Conservation (phyloP, 1,284 basidiomycete genomes). For the Marasmius sp. region DNA sequence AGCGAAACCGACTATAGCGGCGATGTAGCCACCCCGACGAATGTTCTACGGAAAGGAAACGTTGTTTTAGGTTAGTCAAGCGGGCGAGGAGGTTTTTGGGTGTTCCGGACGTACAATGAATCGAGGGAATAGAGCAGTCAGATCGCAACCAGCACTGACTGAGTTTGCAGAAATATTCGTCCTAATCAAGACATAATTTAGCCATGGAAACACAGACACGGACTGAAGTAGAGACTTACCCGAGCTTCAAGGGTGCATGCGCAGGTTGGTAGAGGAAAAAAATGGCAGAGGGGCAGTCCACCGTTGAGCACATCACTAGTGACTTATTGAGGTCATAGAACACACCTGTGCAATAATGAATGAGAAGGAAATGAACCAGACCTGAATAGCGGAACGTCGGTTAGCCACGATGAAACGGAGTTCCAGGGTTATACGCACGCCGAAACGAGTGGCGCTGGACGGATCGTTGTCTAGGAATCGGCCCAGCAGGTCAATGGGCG, state of each 20-base stretch:
- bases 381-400: constrained; percentile 29
- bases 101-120: constrained; percentile 56
- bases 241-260: too few relatives aligned
- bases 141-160: constrained; percentile 82
- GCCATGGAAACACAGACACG: too few relatives aligned
- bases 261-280: too few relatives aligned
- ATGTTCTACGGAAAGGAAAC: constrained; percentile 55
- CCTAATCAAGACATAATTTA: constrained; percentile 27
- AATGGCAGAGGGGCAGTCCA: too few relatives aligned
- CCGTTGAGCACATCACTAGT: background rate
- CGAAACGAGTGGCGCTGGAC: constrained; percentile 65
- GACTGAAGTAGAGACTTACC: too few relatives aligned
- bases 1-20: constrained; percentile 71
- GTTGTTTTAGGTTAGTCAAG: background rate
- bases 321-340: background rate
- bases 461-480: constrained; percentile 68
- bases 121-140: constrained; percentile 78
- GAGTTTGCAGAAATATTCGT: constrained; percentile 87
- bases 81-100: background rate
- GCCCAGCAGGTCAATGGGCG: constrained; percentile 72
- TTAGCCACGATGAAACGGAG: constrained; percentile 1
- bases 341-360: constrained; percentile 70
- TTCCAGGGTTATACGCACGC: constrained; percentile 35
- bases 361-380: constrained; percentile 75
- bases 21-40: constrained; percentile 80